Percentiles rank a stretch among this genome's conserved stretches.
phyloP scores from a whole-genome alignment of 2,329 filamentous ascomycete species.

The Keithomyces neogunnii region DNA sequence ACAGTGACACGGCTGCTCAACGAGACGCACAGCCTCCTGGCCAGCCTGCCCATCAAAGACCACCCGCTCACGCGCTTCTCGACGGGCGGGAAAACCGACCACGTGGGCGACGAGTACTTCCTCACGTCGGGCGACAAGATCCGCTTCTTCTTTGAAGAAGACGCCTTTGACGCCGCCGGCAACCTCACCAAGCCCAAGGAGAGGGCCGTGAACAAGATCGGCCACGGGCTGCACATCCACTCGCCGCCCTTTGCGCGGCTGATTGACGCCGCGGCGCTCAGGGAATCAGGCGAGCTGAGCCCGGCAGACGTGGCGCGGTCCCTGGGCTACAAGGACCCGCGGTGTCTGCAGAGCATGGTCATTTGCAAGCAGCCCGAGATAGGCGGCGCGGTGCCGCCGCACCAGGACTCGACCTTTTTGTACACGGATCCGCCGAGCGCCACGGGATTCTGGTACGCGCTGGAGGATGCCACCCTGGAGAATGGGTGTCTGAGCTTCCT shows the following conservation, averaged over 20 bases:
- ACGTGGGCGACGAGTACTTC: conserved; percentile 95
- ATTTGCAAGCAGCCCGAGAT: conserved; percentile 99
- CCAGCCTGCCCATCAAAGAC: conserved; percentile 65
- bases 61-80: conserved; percentile 94
- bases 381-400: conserved; percentile 79
- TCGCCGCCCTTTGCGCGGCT: conserved; percentile 57
- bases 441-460: conserved; percentile 94
- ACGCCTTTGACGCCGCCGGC: conserved; percentile 64
- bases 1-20: conserved; percentile 61
- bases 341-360: conserved; percentile 86
- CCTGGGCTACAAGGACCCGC: conserved; percentile 68
- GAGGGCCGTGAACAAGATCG: conserved; percentile 82
- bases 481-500: conserved; percentile 90
- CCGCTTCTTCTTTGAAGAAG: conserved; percentile 95
- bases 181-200: conserved; percentile 69
- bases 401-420: conserved; percentile 88
- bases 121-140: conserved; percentile 82
- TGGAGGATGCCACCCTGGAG: conserved; percentile 78
- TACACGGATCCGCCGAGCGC: conserved; percentile 85
- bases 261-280: conserved; percentile 38
- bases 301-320: conserved; percentile 57
- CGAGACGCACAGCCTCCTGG: conserved; percentile 68
- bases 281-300: conserved; percentile 23
- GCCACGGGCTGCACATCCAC: conserved; percentile 65
- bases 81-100: conserved; percentile 65